These are phyloP conservation scores for Candida sphagnicola DNA, from an alignment of 805 yeast species.

Conservation along the genomic window DNA sequence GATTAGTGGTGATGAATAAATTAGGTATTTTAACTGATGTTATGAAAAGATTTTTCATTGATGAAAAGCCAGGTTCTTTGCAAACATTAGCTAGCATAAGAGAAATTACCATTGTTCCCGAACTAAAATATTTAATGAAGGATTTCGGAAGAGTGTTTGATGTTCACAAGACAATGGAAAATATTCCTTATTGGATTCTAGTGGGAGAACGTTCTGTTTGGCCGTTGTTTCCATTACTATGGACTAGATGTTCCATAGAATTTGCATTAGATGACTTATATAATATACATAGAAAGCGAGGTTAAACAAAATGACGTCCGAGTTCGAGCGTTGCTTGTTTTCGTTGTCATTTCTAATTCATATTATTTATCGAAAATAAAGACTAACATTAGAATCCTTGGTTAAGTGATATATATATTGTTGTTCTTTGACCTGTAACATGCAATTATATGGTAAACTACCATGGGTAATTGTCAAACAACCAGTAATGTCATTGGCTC, in stretches of 20 bases:
- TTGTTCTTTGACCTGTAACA: conserved; percentile 43
- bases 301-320: too few relatives aligned
- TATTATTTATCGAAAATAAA: conserved; percentile 44
- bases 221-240: conserved; percentile 81
- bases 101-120: conserved; percentile 90
- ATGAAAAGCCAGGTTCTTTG: conserved; percentile 74
- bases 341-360: conserved; percentile 37
- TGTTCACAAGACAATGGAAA: conserved; percentile 62
- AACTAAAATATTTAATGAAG: conserved; percentile 61
- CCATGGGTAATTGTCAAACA: conserved; percentile 60
- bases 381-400: conserved; percentile 48
- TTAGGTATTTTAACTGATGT: conserved; percentile 69
- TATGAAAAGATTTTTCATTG: conserved; percentile 74
- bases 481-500: conserved; percentile 82
- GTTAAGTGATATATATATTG: conserved; percentile 60
- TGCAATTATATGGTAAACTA: conserved; percentile 27
- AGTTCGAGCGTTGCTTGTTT: conserved; percentile 16
- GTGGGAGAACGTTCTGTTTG: conserved; percentile 93
- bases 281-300: conserved; percentile 36
- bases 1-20: conserved; percentile 75
- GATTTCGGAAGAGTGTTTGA: conserved; percentile 78
- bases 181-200: conserved; percentile 82
- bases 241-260: conserved; percentile 88
- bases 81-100: conserved; percentile 56
- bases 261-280: conserved; percentile 78